Evolutionary conservation across 495 filamentous ascomycete species (phyloP).

Genomic region (Podospora tetraspora): DNA sequence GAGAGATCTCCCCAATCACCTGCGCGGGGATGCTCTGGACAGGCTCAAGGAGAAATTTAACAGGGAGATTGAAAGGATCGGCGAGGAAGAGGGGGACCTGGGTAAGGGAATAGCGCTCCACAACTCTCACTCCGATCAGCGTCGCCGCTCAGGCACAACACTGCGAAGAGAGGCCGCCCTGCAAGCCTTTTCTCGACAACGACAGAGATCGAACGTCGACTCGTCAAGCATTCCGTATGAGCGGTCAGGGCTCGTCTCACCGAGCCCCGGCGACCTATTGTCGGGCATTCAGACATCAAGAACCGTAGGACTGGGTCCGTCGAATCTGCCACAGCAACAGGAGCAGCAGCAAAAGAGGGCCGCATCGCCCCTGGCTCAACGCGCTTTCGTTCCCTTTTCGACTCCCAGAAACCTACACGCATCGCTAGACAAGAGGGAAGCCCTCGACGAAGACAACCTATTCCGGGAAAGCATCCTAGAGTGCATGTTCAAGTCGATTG

Average conservation of each 20-base stretch:
- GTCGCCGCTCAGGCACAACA: constrained; percentile 65
- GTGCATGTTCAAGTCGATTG: constrained; percentile 93
- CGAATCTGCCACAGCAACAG: constrained; percentile 13
- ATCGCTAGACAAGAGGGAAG: constrained; percentile 61
- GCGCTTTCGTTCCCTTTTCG: constrained; percentile 54
- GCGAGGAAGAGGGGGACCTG: constrained; percentile 73
- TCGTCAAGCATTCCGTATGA: constrained; percentile 19
- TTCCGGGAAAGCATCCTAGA: constrained; percentile 89
- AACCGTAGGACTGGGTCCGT: constrained; percentile 23
- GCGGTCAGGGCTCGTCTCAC: constrained; percentile 36
- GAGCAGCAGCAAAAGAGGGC: constrained; percentile 21
- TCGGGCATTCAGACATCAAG: constrained; percentile 73
- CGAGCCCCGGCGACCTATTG: constrained; percentile 73
- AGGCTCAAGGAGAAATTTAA: constrained; percentile 91
- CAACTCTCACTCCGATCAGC: constrained; percentile 60
- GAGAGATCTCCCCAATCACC: constrained; percentile 85
- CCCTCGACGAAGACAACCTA: constrained; percentile 74
- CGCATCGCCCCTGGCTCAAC: constrained; percentile 55
- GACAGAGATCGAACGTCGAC: constrained; percentile 29
- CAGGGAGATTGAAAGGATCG: constrained; percentile 76
- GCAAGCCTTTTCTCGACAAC: constrained; percentile 53
- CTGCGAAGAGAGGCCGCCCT: constrained; percentile 78
- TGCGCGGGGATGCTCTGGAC: constrained; percentile 77
- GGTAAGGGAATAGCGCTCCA: constrained; percentile 95
- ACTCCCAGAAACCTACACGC: constrained; percentile 49